Evolutionary conservation across 495 filamentous ascomycete genomes (phyloP).

Genomic region (Entonaema liquescens): DNA sequence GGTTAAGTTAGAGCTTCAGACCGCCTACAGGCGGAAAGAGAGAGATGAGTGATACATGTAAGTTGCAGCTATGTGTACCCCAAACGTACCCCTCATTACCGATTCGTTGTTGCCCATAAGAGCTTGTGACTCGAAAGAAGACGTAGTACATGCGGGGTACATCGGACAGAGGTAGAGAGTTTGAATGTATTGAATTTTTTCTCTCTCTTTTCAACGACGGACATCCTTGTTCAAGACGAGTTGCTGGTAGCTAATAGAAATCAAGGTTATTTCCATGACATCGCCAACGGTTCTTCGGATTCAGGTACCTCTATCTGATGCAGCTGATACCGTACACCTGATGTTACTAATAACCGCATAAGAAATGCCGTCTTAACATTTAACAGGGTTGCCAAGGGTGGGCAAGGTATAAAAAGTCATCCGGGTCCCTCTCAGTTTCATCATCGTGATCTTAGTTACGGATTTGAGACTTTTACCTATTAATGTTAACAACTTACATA

Average conservation of each 20-base stretch:
- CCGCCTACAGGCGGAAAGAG: constrained; percentile 17
- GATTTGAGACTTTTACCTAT: constrained; percentile 14
- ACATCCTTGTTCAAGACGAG: constrained; percentile 27
- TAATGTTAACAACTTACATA: neutral
- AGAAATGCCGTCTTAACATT: neutral
- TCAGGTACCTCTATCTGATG: constrained; percentile 34
- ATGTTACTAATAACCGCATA: constrained; percentile 19
- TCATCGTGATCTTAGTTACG: constrained; percentile 37
- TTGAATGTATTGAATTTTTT: constrained; percentile 3
- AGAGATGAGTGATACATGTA: neutral
- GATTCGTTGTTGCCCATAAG: constrained; percentile 6
- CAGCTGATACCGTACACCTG: constrained; percentile 19
- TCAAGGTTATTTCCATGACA: constrained; percentile 41
- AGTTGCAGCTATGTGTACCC: constrained; percentile 12
- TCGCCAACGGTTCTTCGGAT: constrained; percentile 19
- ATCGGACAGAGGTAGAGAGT: neutral
- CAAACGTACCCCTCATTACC: constrained; percentile 30
- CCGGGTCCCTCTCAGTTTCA: constrained; percentile 35
- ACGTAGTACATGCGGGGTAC: constrained; percentile 37
- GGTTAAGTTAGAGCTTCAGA: constrained; percentile 9
- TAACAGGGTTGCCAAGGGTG: constrained; percentile 5
- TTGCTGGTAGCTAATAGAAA: constrained; percentile 42
- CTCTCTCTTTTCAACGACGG: constrained; percentile 1
- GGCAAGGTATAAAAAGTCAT: constrained; percentile 36
- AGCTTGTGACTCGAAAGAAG: constrained; percentile 19